Base-by-base conservation (phyloP, 1,284 basidiomycete species). In the Apiotrichum porosum region DNA sequence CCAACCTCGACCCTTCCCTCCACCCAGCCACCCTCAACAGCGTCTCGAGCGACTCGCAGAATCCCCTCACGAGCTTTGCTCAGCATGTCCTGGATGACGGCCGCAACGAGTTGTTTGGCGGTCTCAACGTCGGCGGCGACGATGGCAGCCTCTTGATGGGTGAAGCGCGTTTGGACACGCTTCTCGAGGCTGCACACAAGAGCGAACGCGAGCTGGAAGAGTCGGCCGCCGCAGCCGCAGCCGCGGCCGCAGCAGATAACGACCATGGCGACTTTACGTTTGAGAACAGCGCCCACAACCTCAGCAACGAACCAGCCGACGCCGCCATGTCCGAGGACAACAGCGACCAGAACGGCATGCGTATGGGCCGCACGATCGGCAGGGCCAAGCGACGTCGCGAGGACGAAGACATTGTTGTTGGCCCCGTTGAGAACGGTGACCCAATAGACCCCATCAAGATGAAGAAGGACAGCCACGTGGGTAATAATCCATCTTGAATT, bases 381-480 rank as follows among this genome's bases (percentile, higher is more conserved):
- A 32, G 51, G n/a, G 41, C 33, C 42, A 57, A 57, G 41, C 51
- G 55, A 40, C 48, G 58, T 36, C 42, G 53, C 38, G 49, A 52
- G 15, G 56, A 42, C 12, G 52, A 51, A 38, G 58, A 55, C 21
- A 39, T 52, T 28, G 48, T 51, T 13, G 55, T 55, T 10, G 49
- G 47, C 26, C 44, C 47, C 19, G 52, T 54, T 21, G 61, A 54
- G 36, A 64, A 65, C 26, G 57, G 54, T 26, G 57, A 59, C 31
- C 52, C 52, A 14, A 53, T 60, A 15, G 62, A 62, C 44, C 57
- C 57, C 3, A 56, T 56, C 28, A 57, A 61, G 49, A 54, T 60
- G 44, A 70, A 68, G 58, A 71, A 68, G 56, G 68, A 72, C 42
- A 61, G 52, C 33, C 68, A 72, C 54, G 70, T 69, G 54, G 52